Evolutionary conservation across 768 basidiomycete genomes (phyloP).

Genomic region (Rossbeevera mucosa): DNA sequence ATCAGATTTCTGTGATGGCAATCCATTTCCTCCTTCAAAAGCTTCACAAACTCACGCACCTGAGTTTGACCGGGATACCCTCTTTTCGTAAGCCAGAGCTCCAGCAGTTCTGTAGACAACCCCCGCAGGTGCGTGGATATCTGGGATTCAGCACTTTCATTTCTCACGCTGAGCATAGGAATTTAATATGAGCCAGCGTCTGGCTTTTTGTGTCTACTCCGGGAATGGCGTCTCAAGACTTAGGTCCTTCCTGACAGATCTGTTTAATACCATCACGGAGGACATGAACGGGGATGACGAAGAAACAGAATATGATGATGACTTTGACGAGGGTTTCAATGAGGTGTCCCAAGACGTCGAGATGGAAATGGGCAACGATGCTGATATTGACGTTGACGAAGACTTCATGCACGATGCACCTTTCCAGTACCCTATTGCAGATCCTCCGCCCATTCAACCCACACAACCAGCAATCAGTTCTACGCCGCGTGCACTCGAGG

Average conservation of each 20-base stretch:
- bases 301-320: conserved; percentile 61
- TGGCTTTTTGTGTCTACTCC: conserved; percentile 95
- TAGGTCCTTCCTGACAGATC: conserved; percentile 69
- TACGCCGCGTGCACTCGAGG: conserved; percentile 19
- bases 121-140: conserved; percentile 64
- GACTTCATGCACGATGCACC: conserved; percentile 33
- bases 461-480: conserved; percentile 11
- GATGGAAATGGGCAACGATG: conserved; percentile 34
- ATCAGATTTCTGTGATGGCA: conserved; percentile 88
- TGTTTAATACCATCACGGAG: conserved; percentile 73
- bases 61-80: conserved; percentile 95
- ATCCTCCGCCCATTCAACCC: conserved; percentile 10
- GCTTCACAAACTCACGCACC: conserved; percentile 87
- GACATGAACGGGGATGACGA: conserved; percentile 60
- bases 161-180: conserved; percentile 49
- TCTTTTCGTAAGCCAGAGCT: conserved; percentile 82
- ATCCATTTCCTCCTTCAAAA: conserved; percentile 86
- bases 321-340: conserved; percentile 34
- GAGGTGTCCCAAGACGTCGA: conserved; percentile 30
- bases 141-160: not conserved
- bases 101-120: conserved; percentile 84
- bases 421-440: conserved; percentile 24
- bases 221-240: conserved; percentile 84
- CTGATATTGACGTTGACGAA: conserved; percentile 45
- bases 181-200: conserved; percentile 84